Base-by-base conservation (phyloP, 2,329 filamentous ascomycete genomes). In the Neoarthrinium moseri region DNA sequence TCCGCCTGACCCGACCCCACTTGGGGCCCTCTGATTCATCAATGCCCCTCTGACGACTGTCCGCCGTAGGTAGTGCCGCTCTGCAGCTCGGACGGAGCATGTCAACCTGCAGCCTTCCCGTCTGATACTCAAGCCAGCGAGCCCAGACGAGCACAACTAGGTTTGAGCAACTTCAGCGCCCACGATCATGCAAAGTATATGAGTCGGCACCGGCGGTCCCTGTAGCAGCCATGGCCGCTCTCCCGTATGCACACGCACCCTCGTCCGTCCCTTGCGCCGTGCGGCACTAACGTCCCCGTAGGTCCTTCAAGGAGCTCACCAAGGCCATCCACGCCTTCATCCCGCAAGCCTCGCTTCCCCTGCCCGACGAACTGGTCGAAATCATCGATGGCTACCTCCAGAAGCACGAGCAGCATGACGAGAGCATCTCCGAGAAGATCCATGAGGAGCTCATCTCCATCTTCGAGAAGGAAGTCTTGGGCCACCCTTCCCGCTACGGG, bases 381-480 rank as follows among this genome's bases (percentile, higher is more conserved):
- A 71, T 80, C 43, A 83, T 91, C 51, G 75, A 83, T 45, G 71
- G 71, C 48, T 92, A 89, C 65, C 73, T 89, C 40, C 78, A 83
- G 36, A 84, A 82, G 57, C 82, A 89, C 56, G 63, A 71, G 46
- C 78, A 79, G 54, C 77, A 81, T 52, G 87, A 91, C 57, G 86
- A 89, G 42, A 68, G 75, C 46, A 75, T 82, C 32, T 77, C 82
- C n/a, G 85, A 89, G 53, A 81, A 84, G 47, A 73, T 91, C 41
- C 83, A 90, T 51, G 86, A 90, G 32, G 87, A 91, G 56, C 74
- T 94, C 6, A 69, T 85, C 32, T 66, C 73, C 20, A 75, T 89
- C 44, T 90, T 85, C 68, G 74, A 84, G 47, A 83, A 78, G 57
- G 73, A 81, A 52, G 79, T 91, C 48, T 72, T 73, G 20, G 75